Base-by-base conservation (phyloP, 805 yeast genomes). In the Monosporozyma aerobia region DNA sequence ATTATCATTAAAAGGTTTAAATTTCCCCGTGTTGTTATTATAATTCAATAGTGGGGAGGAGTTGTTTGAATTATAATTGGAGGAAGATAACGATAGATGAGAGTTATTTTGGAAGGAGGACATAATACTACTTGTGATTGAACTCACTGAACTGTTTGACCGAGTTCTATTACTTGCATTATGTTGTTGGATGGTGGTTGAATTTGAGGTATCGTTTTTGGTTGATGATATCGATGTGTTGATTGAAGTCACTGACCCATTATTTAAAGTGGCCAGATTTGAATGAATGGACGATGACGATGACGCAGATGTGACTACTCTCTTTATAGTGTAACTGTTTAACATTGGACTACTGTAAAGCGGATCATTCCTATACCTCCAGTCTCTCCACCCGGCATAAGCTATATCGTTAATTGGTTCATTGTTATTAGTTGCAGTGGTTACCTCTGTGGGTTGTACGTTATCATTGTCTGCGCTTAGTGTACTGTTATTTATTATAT, bases 371-470 rank as follows among this genome's bases (percentile, higher is more conserved):
- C 87, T 77, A 61, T 77, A 83, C 61, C 87, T 85, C 95, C 96
- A 89, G 65, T 89, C 96, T 63, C 96, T 76, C 97, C 97, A 89
- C 9, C 92, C 85, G 0, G 96, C 96, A 49, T 78, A 68, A 1
- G 82, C 77, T 44, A 62, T 29, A 19, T 61, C 63, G 9, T 54
- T 51, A 11, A 58, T 49, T 22, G 50, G 19, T 27, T 57, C 59
- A 7, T 52, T 53, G 10, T 50, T n/a, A 46, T 14, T 33, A 22
- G 10, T 46, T 16, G 16, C 35, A 27, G 22, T 46, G 16, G 33
- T 33, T 19, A 19, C 19, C n/a, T 39, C 22, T 39, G 45, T 40
- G 7, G 7, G n/a, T 52, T 5, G 52, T 56, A 30, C 60, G 16
- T 52, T 58, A 11, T 52, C 46, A 11, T 55, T 56, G 10, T 54